A percentile compares a stretch with the other conserved stretches of the same genome.
Evolutionary conservation across 768 basidiomycete genomes (phyloP).

Genomic region (Trametes cubensis): DNA sequence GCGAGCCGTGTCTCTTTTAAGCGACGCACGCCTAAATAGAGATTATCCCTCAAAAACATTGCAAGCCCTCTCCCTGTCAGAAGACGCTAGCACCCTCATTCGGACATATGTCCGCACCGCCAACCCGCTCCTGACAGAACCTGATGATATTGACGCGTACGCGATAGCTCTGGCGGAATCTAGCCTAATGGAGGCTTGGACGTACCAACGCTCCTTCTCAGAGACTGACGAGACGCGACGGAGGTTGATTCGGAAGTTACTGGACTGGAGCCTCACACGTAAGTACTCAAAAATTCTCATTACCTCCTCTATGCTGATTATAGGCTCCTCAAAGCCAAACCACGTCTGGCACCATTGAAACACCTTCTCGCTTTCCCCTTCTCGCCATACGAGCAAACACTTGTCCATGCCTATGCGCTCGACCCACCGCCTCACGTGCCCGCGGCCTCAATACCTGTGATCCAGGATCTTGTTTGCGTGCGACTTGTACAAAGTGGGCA

Average conservation of each 20-base stretch:
- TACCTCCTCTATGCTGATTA: background rate
- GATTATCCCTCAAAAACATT: conserved; percentile 82
- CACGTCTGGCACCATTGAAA: conserved; percentile 57
- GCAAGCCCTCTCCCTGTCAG: conserved; percentile 56
- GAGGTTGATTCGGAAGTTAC: conserved; percentile 57
- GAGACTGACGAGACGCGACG: conserved; percentile 57
- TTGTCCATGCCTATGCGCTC: conserved; percentile 60
- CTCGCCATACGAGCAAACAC: conserved; percentile 61
- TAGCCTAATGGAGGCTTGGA: conserved; percentile 74
- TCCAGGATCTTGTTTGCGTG: conserved; percentile 80
- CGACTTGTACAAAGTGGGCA: conserved; percentile 75
- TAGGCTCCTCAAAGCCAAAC: conserved; percentile 48
- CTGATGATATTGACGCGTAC: conserved; percentile 73
- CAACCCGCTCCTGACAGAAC: conserved; percentile 70
- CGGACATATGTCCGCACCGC: conserved; percentile 76
- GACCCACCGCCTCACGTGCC: conserved; percentile 54
- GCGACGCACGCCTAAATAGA: conserved; percentile 72
- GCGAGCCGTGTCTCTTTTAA: conserved; percentile 73
- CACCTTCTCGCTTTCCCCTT: conserved; percentile 70
- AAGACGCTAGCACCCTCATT: conserved; percentile 55
- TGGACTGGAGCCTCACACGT: conserved; percentile 75
- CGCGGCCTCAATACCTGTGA: conserved; percentile 50
- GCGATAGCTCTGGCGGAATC: conserved; percentile 65
- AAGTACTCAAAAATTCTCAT: conserved; percentile 35
- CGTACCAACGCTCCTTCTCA: conserved; percentile 69